Percentiles rank a stretch among this genome's conserved stretches.
Conservation (phyloP, 106 monocot species). For the Chionographis japonica region DNA sequence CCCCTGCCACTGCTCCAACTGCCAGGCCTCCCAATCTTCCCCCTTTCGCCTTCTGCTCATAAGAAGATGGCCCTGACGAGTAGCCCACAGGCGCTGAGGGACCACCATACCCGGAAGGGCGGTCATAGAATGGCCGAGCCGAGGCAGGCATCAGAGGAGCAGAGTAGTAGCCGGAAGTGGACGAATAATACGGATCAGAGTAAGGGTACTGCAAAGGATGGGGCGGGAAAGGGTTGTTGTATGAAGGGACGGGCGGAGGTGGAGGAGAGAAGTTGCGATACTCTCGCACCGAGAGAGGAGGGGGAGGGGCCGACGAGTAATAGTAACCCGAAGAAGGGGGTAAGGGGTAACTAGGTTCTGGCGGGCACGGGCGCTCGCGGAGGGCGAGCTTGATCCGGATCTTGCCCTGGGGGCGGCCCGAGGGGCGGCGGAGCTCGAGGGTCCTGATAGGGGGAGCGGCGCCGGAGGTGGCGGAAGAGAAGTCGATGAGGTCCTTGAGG, state of each 20-base stretch:
- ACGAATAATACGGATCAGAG: slow-evolving; percentile 50
- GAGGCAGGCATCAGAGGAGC: slow-evolving; percentile 36
- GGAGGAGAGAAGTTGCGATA: slow-evolving; percentile 35
- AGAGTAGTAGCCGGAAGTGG: slow-evolving; percentile 31
- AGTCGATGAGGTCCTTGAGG: slow-evolving; percentile 43
- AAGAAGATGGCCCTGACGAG: slow-evolving; percentile 18
- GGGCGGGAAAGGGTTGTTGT: slow-evolving; percentile 7
- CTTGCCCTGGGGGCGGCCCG: slow-evolving; percentile 91
- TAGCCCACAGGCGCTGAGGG: slow-evolving; percentile 72
- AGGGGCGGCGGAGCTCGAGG: slow-evolving; percentile 76
- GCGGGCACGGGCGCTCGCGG: slow-evolving; percentile 37
- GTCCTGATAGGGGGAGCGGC: slow-evolving; percentile 28
- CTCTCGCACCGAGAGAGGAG: slow-evolving; percentile 17
- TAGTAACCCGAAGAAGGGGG: slow-evolving; percentile 29
- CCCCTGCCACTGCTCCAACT: slow-evolving; percentile 70
- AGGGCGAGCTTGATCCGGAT: slow-evolving; percentile 64
- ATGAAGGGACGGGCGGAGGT: slow-evolving; percentile 19
- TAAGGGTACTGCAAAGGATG: slow-evolving; percentile 23
- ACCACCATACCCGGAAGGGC: slow-evolving; percentile 26
- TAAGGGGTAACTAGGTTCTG: slow-evolving; percentile 26
- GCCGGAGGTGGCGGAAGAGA: not conserved
- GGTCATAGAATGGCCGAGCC: slow-evolving; percentile 36
- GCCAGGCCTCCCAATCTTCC: slow-evolving; percentile 50
- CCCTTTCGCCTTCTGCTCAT: slow-evolving; percentile 35
- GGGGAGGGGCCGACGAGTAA: slow-evolving; percentile 32